phyloP scores from a whole-genome alignment of 495 filamentous ascomycete species.

The Parmelia sp. region DNA sequence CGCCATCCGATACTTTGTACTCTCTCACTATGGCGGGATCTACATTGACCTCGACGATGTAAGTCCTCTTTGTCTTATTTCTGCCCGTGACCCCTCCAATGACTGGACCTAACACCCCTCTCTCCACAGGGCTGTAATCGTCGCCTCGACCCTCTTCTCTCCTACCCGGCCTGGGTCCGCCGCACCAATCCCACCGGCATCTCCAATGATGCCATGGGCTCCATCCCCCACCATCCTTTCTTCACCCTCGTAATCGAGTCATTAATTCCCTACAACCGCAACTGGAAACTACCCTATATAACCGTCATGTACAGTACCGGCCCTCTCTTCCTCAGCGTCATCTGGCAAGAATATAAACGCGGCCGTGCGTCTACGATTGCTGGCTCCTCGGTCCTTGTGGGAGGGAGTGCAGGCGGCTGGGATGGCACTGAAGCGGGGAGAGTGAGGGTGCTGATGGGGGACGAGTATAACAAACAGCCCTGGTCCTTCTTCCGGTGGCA shows the following conservation, averaged over 20 bases:
- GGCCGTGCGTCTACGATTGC: slow-evolving; percentile 14
- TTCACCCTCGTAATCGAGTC: slow-evolving; percentile 67
- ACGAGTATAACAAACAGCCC: slow-evolving; percentile 61
- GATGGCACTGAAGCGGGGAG: slow-evolving; percentile 37
- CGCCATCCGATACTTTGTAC: slow-evolving; percentile 81
- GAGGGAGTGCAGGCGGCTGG: slow-evolving; percentile 10
- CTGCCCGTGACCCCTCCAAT: neutral
- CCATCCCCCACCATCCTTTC: slow-evolving; percentile 75
- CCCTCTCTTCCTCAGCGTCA: slow-evolving; percentile 73
- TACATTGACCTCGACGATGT: slow-evolving; percentile 90
- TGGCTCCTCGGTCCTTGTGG: slow-evolving; percentile 13
- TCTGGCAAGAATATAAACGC: slow-evolving; percentile 74
- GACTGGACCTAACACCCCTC: neutral
- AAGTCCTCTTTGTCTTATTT: slow-evolving; percentile 32
- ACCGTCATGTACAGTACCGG: slow-evolving; percentile 86
- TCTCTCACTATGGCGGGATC: slow-evolving; percentile 75
- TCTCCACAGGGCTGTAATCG: slow-evolving; percentile 66
- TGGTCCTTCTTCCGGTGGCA: slow-evolving; percentile 79
- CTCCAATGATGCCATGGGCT: slow-evolving; percentile 83
- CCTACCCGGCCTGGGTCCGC: slow-evolving; percentile 77
- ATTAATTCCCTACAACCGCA: slow-evolving; percentile 63
- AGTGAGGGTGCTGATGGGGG: slow-evolving; percentile 47
- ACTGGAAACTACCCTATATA: slow-evolving; percentile 77
- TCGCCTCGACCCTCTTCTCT: slow-evolving; percentile 70
- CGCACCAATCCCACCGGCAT: slow-evolving; percentile 77